phyloP scores from a whole-genome alignment of 140 eudicot species.

The Ambrosia hybrid region DNA sequence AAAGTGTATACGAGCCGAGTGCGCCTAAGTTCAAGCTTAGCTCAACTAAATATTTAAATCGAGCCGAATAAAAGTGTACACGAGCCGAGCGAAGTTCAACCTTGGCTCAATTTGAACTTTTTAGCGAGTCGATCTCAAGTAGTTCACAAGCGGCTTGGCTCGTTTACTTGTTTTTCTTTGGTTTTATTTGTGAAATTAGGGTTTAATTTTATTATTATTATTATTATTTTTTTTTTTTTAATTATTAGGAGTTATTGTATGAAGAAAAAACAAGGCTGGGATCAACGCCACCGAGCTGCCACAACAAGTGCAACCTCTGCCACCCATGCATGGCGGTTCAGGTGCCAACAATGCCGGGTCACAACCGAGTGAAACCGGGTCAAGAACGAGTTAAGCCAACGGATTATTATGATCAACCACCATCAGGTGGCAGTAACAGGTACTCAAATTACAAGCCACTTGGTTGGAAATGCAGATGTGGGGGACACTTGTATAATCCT shows the following conservation, averaged over 20 bases:
- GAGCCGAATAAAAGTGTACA: no score
- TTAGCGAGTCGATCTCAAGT: no score
- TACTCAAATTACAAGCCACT: constrained; percentile 95
- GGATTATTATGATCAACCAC: constrained; percentile 43
- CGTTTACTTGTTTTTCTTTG: no score
- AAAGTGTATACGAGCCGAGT: no score
- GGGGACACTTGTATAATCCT: constrained; percentile 70
- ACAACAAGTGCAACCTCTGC: constrained; percentile 96
- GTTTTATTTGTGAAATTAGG: not conserved
- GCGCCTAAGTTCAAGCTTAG: no score
- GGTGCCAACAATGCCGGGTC: constrained; percentile 72
- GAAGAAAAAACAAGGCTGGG: constrained; percentile 86
- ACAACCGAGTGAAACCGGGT: constrained; percentile 44
- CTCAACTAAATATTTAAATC: no score
- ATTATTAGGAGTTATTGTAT: constrained; percentile 47
- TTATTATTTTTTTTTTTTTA: not conserved
- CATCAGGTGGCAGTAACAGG: constrained; percentile 41
- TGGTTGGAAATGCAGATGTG: constrained; percentile 92
- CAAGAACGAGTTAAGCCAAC: constrained; percentile 19
- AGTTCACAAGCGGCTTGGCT: no score
- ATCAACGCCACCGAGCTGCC: constrained; percentile 94
- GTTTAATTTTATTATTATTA: not conserved
- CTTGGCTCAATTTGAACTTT: no score
- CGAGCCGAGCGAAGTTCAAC: no score
- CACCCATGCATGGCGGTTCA: constrained; percentile 98